Conservation (phyloP, 495 filamentous ascomycete species). For the Hypoxylon rickii region DNA sequence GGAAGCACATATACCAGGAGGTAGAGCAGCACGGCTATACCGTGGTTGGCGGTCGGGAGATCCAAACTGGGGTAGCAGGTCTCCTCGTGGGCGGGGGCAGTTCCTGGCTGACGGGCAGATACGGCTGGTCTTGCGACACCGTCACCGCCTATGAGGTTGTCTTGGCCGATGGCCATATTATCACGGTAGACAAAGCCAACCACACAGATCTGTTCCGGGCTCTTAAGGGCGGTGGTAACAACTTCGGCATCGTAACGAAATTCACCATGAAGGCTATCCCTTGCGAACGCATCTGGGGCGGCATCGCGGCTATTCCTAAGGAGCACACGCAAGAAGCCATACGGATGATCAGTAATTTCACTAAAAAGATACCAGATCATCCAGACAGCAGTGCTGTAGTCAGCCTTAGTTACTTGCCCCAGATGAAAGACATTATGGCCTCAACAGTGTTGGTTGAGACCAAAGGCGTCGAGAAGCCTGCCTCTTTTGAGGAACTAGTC, state of each 20-base stretch:
- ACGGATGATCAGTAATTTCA: neutral
- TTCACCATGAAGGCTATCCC: neutral
- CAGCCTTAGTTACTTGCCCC: neutral
- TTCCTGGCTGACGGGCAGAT: slow-evolving; percentile 18
- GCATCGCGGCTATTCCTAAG: neutral
- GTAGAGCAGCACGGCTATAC: slow-evolving; percentile 41
- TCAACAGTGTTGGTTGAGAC: no score
- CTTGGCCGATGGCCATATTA: slow-evolving; percentile 55
- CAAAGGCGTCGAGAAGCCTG: no score
- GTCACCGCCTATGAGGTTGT: slow-evolving; percentile 48
- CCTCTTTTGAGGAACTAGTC: no score
- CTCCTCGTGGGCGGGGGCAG: slow-evolving; percentile 49
- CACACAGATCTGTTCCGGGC: slow-evolving; percentile 63
- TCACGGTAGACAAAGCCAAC: slow-evolving; percentile 50
- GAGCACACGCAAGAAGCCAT: neutral
- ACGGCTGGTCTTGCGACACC: neutral
- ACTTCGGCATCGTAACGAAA: slow-evolving; percentile 14
- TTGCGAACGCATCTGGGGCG: neutral
- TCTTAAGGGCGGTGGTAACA: slow-evolving; percentile 54
- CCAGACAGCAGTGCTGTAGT: neutral
- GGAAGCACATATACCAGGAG: slow-evolving; percentile 50
- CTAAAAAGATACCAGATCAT: neutral
- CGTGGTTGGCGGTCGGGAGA: slow-evolving; percentile 48
- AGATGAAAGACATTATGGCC: no score
- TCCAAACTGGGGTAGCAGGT: slow-evolving; percentile 49